A percentile compares a stretch with the other conserved stretches of the same genome.
Evolutionary conservation across 2,329 filamentous ascomycete species (phyloP).

Genomic region (Diplodia seriata): DNA sequence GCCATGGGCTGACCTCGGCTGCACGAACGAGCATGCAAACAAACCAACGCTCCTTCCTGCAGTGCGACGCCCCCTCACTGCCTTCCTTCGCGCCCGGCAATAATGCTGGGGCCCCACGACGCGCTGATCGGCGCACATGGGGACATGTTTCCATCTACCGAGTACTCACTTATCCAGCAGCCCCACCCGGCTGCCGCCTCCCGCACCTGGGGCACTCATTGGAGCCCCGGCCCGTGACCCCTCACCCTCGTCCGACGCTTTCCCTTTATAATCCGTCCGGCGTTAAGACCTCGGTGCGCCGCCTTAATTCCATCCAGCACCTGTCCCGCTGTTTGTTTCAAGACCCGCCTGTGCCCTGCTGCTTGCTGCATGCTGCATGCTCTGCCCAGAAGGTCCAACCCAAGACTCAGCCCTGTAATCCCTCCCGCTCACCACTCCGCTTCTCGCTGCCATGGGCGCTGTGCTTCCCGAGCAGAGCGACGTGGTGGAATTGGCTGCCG

Average conservation of each 20-base stretch:
- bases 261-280: conserved; percentile 9
- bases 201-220: conserved; percentile 11
- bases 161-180: background rate
- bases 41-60: background rate
- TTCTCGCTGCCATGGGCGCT: conserved; percentile 2
- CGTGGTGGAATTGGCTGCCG: conserved; percentile 45
- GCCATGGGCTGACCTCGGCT: background rate
- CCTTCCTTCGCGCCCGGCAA: no score
- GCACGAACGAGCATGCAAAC: no score
- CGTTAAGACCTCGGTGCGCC: conserved; percentile 22
- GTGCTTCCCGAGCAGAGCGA: conserved; percentile 38
- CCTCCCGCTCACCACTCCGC: background rate
- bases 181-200: background rate
- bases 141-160: background rate
- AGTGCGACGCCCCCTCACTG: background rate
- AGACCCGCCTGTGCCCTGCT: background rate
- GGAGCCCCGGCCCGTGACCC: background rate
- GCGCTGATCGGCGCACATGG: background rate
- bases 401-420: background rate
- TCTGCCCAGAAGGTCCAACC: background rate
- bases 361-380: background rate
- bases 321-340: background rate
- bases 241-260: background rate
- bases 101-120: no score
- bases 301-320: conserved; percentile 5